Percentiles rank a stretch among this genome's conserved stretches.
phyloP scores from a whole-genome alignment of 768 basidiomycete species.

The Leccinum obscurum region DNA sequence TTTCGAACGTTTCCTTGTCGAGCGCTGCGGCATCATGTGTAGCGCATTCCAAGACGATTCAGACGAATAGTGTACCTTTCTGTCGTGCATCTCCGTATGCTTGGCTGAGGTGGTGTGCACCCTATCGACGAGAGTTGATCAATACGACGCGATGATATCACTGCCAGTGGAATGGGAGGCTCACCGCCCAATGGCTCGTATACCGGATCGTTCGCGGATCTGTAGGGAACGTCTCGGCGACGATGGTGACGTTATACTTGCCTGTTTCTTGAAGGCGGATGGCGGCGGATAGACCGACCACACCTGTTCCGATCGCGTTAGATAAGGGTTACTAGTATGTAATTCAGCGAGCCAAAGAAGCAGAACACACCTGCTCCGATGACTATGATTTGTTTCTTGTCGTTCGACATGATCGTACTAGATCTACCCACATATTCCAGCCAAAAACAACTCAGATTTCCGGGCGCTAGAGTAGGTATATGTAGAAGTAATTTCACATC shows the following conservation, averaged over 20 bases:
- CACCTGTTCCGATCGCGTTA: constrained; percentile 45
- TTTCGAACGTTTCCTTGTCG: constrained; percentile 72
- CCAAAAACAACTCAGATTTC: background rate
- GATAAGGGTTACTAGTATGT: background rate
- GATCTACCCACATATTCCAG: background rate
- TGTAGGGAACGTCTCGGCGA: constrained; percentile 70
- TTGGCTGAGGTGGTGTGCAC: constrained; percentile 75
- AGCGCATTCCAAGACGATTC: background rate
- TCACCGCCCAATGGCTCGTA: constrained; percentile 81
- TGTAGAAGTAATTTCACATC: background rate
- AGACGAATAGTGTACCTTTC: constrained; percentile 43
- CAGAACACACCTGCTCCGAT: constrained; percentile 40
- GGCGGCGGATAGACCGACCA: constrained; percentile 77
- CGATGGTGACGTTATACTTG: constrained; percentile 63
- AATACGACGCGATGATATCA: background rate
- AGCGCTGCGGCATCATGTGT: constrained; percentile 46
- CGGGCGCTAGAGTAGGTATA: background rate
- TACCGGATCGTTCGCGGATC: constrained; percentile 75
- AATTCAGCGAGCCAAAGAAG: background rate
- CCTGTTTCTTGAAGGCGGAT: constrained; percentile 65
- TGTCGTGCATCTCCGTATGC: constrained; percentile 52
- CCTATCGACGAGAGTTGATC: constrained; percentile 42
- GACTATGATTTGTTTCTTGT: constrained; percentile 35
- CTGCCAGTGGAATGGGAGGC: constrained; percentile 26
- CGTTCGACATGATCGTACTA: constrained; percentile 14